Percentiles rank a stretch among this genome's conserved stretches.
phyloP scores from a whole-genome alignment of 768 basidiomycete genomes.

The Collybiopsis luxurians region DNA sequence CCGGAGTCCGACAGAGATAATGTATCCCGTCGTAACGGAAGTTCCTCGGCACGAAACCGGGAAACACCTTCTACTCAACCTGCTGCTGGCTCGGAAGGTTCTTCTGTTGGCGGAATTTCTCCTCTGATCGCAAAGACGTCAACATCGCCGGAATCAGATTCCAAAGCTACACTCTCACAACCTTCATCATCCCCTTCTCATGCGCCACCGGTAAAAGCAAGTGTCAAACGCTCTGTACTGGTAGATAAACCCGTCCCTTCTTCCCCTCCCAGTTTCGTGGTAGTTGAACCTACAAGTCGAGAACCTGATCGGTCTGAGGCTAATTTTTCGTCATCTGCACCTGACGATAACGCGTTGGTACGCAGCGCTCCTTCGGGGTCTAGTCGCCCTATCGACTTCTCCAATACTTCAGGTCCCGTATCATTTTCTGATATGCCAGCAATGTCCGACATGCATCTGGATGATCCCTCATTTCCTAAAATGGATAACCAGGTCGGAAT shows the following conservation, averaged over 20 bases:
- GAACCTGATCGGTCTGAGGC: conserved; percentile 23
- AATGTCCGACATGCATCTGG: too few species aligned
- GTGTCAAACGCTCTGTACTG: conserved; percentile 76
- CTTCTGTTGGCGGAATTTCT: conserved; percentile 53
- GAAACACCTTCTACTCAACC: conserved; percentile 26
- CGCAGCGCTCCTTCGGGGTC: too few species aligned
- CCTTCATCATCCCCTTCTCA: conserved; percentile 16
- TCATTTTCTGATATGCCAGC: too few species aligned
- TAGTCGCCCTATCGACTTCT: too few species aligned
- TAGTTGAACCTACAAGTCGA: conserved; percentile 51
- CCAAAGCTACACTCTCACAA: conserved; percentile 12
- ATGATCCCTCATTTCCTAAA: too few species aligned
- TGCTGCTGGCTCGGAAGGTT: conserved; percentile 31
- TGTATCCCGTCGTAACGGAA: conserved; percentile 36
- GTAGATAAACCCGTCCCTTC: conserved; percentile 64
- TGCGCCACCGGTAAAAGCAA: conserved; percentile 51
- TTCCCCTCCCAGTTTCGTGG: conserved; percentile 38
- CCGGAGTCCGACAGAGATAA: conserved; percentile 43
- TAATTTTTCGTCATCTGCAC: too few species aligned
- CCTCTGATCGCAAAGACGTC: conserved; percentile 13
- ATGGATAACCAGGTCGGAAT: too few species aligned
- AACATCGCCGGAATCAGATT: conserved; percentile 6
- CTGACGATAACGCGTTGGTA: too few species aligned
- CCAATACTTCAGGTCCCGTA: too few species aligned
- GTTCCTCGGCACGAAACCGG: conserved; percentile 35